Evolutionary conservation across 202 grass and related monocot species (phyloP).

Genomic region (Setaria italica): DNA sequence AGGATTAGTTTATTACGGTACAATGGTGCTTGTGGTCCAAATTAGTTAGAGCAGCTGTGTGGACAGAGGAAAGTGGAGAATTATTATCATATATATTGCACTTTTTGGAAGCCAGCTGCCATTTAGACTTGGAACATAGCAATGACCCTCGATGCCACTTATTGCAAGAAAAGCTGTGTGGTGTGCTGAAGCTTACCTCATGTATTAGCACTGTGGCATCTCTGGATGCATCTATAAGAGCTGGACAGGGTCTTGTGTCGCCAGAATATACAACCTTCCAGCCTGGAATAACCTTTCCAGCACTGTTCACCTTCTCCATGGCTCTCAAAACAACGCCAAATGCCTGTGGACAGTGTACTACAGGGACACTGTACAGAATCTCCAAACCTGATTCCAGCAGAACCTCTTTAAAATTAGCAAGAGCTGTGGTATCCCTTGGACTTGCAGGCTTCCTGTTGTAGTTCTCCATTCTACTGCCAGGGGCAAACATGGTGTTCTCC

Average conservation of each 20-base stretch:
- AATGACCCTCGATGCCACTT: not conserved
- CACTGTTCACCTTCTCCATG: constrained; percentile 48
- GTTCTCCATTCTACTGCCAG: constrained; percentile 86
- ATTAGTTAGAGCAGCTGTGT: constrained; percentile 19
- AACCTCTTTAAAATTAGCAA: constrained; percentile 69
- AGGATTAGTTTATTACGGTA: constrained; percentile 1
- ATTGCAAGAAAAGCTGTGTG: not conserved
- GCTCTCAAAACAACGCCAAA: constrained; percentile 85
- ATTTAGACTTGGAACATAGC: constrained; percentile 12
- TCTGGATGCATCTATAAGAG: constrained; percentile 80
- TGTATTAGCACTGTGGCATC: constrained; percentile 92
- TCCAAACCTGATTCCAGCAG: constrained; percentile 67
- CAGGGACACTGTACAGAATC: constrained; percentile 85
- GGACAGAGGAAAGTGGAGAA: constrained; percentile 15
- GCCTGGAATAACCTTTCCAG: constrained; percentile 67
- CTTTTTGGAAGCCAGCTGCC: constrained; percentile 1
- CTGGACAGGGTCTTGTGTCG: constrained; percentile 80
- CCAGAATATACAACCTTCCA: constrained; percentile 99
- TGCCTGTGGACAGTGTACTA: constrained; percentile 85
- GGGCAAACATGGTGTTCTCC: constrained; percentile 68
- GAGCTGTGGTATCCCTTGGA: constrained; percentile 56
- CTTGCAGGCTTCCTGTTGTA: constrained; percentile 74
- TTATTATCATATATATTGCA: not conserved
- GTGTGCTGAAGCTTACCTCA: constrained; percentile 58
- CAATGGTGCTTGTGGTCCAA: constrained; percentile 15